Evolutionary conservation across 768 basidiomycete species (phyloP).

Genomic region (Mycena metata): DNA sequence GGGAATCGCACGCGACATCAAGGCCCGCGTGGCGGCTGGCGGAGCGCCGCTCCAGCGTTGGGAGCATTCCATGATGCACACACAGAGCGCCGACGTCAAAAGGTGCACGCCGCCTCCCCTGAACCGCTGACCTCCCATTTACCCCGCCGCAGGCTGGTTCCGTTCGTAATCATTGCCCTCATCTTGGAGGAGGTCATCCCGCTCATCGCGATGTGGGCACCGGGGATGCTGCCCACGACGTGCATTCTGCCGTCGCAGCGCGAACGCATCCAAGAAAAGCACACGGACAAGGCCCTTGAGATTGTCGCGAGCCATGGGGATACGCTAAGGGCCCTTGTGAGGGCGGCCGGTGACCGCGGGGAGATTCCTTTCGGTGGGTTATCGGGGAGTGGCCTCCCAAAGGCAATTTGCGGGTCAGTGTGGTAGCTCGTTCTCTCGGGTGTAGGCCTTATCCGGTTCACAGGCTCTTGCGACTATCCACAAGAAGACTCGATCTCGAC

Average conservation of each 20-base stretch:
- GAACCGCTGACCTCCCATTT: constrained; percentile 30
- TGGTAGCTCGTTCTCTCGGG: not conserved
- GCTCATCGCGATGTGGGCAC: constrained; percentile 87
- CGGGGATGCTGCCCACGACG: constrained; percentile 87
- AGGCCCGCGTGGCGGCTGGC: constrained; percentile 67
- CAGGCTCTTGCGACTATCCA: constrained; percentile 59
- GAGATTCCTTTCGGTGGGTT: constrained; percentile 51
- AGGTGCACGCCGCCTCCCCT: constrained; percentile 62
- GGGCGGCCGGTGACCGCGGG: constrained; percentile 49
- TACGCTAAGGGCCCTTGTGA: constrained; percentile 52
- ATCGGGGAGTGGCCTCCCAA: constrained; percentile 47
- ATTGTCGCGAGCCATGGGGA: constrained; percentile 53
- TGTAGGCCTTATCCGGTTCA: constrained; percentile 9
- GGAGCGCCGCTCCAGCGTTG: constrained; percentile 74
- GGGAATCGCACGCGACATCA: constrained; percentile 66
- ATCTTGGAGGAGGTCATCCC: constrained; percentile 87
- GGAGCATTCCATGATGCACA: constrained; percentile 78
- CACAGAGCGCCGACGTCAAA: constrained; percentile 74
- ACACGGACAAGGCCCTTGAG: constrained; percentile 61
- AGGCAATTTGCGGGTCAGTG: constrained; percentile 72
- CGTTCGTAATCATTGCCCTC: constrained; percentile 81
- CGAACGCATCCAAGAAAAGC: constrained; percentile 70
- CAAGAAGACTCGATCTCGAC: constrained; percentile 53
- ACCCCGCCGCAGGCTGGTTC: constrained; percentile 68
- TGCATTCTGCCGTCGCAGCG: constrained; percentile 88